Evolutionary conservation across 2,329 filamentous ascomycete genomes (phyloP), one percentile per base, ranked within the genome.

Genomic region (Ascosphaera aggregata): DNA sequence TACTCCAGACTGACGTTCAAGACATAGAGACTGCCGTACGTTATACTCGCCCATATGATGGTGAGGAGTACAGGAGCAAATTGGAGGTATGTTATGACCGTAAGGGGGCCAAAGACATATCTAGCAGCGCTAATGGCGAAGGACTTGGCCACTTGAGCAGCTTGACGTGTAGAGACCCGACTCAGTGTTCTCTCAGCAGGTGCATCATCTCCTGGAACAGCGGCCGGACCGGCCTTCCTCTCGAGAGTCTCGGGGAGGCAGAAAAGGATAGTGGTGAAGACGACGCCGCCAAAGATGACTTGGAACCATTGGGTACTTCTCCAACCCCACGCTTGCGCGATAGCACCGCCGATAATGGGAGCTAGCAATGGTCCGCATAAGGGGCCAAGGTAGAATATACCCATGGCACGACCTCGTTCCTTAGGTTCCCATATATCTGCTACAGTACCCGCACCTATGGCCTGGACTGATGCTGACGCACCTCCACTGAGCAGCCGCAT

Each of bases 361-460:
- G 76, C 73, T 4, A 86, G 54, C 11, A 89, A 57, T 0, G 81
- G 81, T 0, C 80, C 80, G 37, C 73, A 67, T 7, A 89, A 57
- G 0, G 81, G 80, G 0, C 81, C 81, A 0, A 89, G 64, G 48
- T 85, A 89, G 55, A 86, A 89, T 32, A 80, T 65, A 2, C 77
- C 71, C 80, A 89, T 89, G n/a, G 80, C 80, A 13, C 61, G 62
- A 2, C 81, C 81, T 38, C 81, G 64, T 52, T 86, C 75, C 37
- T 61, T 65, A 0, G 72, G 56, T 45, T 81, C 76, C 76, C 80
- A 91, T 9, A 86, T 64, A 51, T 89, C 80, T 35, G 80, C 74
- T 42, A 89, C 80, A 2, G 80, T 85, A 4, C 81, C 81, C 2
- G 80, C 80, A 3, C 81, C 80, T 5, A 89, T 80, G 5, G 80